Base-by-base conservation (phyloP, 1,284 basidiomycete species). In the Puccinia brachypodii region DNA sequence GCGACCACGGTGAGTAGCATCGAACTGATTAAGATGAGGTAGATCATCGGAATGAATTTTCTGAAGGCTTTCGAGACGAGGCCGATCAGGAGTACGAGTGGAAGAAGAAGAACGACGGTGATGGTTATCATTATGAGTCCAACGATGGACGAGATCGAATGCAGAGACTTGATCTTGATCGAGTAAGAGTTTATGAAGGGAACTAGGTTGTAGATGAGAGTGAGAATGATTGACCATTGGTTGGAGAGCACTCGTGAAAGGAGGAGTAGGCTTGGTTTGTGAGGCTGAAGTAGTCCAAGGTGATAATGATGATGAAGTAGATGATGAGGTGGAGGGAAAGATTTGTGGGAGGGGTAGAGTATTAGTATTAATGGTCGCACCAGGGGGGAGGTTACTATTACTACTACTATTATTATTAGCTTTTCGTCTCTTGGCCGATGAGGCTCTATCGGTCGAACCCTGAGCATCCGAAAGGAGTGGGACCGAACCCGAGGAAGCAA, bases 101-200 rank as follows among this genome's bases (percentile, higher is more conserved):
- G 56, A 0, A 22, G 62, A 7, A 0, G 62, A 11, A 13, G 36
- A 38, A 25, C 0, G 62, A n/a, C n/a, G n/a, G n/a, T n/a, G n/a
- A n/a, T n/a, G 28, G 60, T 3, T 38, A 42, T 66, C 62, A 40
- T 42, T 40, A 36, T 25, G 40, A 38, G 64, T 40, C 64, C 64
- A 68, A n/a, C 64, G 64, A 68, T 68, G 64, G 64, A 68, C 64
- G 40, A 68, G 64, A 40, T 68, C 64, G 40, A 68, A 68, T 2
- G 64, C 64, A 2, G 64, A 68, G 40, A 68, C 64, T 40, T 68
- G 64, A 40, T 68, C n/a, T 0, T 68, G 64, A 22, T 68, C 64
- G 64, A 68, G 64, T 8, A 68, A 40, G 11, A 68, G 64, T 22
- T 68, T 68, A 38, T 68, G 64, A 1, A 68, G n/a, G 1, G 64